Evolutionary conservation across 768 basidiomycete species (phyloP), one percentile per base, ranked within the genome.

Genomic region (Lactifluus hygrophoroides): DNA sequence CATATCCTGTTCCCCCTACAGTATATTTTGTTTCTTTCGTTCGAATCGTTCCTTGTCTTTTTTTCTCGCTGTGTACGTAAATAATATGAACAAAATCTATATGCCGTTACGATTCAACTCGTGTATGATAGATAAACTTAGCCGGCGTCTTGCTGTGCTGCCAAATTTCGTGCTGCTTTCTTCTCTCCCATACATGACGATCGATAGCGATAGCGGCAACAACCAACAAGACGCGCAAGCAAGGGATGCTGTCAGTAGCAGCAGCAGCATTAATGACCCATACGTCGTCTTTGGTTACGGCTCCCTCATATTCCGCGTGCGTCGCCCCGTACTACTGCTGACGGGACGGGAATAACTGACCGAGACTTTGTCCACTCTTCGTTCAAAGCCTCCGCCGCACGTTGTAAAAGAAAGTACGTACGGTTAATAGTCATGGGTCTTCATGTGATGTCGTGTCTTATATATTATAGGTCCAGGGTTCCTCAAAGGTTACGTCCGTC

Each of bases 201-300:
- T 43, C 42, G 42, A 40, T 8, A 40, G 16, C 40, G 19, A 7
- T n/a, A 40, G 40, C n/a, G 9, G 6, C 40, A n/a, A 17, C 14
- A 38, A 17, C 37, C 37, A 40, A 19, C n/a, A 19, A 19, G 40
- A 9, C 6, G n/a, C 38, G 17, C 38, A 5, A 32, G 30, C 30
- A 10, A 32, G 30, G 30, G n/a, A n/a, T n/a, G n/a, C n/a, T n/a
- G n/a, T n/a, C n/a, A n/a, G n/a, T n/a, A n/a, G n/a, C n/a, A n/a
- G 21, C 32, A 19, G 27, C 21, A 7, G 42, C 13, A 43, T 5
- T 8, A 32, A 34, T 6, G 35, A 21, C 5, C 71, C 73, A 21
- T 93, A 85, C 68, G 76, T 89, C 52, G 88, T 95, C 13, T 96
- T 95, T 65, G 92, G 92, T 30, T 96, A 96, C 65, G 93, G 93